A percentile compares a stretch with the other conserved stretches of the same genome.
Conservation (phyloP, 2,329 filamentous ascomycete species). For the Nemania diffusa region DNA sequence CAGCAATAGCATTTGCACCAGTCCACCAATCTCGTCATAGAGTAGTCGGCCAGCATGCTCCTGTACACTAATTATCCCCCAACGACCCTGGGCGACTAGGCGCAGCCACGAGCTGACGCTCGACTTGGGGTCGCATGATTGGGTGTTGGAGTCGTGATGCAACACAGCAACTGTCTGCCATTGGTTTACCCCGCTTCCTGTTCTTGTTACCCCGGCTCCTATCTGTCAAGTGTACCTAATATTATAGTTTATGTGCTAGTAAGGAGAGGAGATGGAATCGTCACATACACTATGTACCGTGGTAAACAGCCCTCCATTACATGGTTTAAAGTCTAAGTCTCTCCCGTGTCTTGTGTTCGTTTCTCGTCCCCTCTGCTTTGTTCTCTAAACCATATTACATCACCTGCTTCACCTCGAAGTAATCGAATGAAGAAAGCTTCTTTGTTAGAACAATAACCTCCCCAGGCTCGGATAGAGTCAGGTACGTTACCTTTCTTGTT, state of each 20-base stretch:
- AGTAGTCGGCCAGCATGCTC: constrained; percentile 6
- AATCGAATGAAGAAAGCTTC: constrained; percentile 29
- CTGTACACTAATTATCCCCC: background rate
- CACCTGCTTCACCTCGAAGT: constrained; percentile 24
- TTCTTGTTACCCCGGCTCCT: constrained; percentile 36
- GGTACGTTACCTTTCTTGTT: constrained; percentile 25
- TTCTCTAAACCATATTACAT: constrained; percentile 26
- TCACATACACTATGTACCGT: constrained; percentile 11
- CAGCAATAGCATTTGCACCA: constrained; percentile 22
- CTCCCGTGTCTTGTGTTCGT: constrained; percentile 13
- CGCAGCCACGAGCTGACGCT: constrained; percentile 39
- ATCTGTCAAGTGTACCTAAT: constrained; percentile 20
- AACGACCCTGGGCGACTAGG: constrained; percentile 30
- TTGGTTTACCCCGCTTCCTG: constrained; percentile 49
- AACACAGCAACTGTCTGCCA: constrained; percentile 38
- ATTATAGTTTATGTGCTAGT: constrained; percentile 5
- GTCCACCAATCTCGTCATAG: constrained; percentile 10
- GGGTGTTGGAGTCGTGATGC: constrained; percentile 40
- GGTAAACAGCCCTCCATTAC: constrained; percentile 1
- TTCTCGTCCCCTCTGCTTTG: constrained; percentile 11
- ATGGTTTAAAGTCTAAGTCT: constrained; percentile 27
- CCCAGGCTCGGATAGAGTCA: constrained; percentile 33
- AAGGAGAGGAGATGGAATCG: constrained; percentile 9
- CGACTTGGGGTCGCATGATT: constrained; percentile 43
- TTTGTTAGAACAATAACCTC: constrained; percentile 33